A percentile compares a stretch with the other conserved stretches of the same genome.
phyloP scores from a whole-genome alignment of 331 rosid genomes.

The Pyracantha coccinea region DNA sequence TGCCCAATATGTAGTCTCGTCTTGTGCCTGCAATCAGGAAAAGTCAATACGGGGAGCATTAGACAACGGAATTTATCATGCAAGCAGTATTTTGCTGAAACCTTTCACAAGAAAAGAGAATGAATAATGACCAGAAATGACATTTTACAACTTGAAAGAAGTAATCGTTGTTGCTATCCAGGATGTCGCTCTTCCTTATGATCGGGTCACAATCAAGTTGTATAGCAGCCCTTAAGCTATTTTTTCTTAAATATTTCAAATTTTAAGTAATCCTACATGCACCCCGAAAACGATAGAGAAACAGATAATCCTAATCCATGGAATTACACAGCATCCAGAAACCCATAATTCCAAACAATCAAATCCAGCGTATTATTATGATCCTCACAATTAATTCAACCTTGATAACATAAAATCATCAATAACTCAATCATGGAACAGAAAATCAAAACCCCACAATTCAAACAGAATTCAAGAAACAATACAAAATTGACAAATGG shows the following conservation, averaged over 20 bases:
- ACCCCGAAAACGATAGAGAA: neutral
- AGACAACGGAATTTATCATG: neutral
- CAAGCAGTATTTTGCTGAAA: neutral
- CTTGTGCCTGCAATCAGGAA: conserved; percentile 61
- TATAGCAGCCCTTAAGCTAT: neutral
- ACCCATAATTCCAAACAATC: neutral
- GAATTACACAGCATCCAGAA: neutral
- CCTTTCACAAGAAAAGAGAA: neutral
- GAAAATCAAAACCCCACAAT: neutral
- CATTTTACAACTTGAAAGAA: neutral
- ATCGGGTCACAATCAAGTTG: neutral
- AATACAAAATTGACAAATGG: neutral
- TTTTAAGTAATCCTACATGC: neutral
- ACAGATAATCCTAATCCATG: neutral
- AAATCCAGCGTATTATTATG: neutral
- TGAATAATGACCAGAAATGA: neutral
- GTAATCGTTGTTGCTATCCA: neutral
- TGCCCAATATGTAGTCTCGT: conserved; percentile 88
- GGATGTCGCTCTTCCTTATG: neutral
- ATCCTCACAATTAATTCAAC: neutral
- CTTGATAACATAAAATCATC: neutral
- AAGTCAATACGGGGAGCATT: neutral
- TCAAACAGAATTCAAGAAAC: neutral
- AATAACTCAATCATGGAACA: neutral
- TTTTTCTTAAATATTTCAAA: neutral